Percentiles rank a stretch among this genome's conserved stretches.
phyloP scores from a whole-genome alignment of 2,329 filamentous ascomycete genomes.

The Fusarium sororula region DNA sequence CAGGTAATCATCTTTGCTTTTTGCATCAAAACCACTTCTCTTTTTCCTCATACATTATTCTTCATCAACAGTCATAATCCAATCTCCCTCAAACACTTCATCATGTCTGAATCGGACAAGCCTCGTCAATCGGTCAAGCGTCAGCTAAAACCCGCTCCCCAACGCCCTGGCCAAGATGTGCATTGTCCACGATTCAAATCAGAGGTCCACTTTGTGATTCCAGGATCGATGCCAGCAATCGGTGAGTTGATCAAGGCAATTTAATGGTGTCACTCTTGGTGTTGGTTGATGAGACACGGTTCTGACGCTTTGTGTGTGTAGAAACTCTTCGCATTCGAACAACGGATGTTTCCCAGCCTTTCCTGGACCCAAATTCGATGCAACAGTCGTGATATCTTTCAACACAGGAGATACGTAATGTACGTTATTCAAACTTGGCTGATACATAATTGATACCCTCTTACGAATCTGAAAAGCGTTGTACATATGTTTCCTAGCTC shows the following conservation, averaged over 20 bases:
- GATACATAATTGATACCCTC: background rate
- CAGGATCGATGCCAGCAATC: slow-evolving; percentile 39
- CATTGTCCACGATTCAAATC: slow-evolving; percentile 40
- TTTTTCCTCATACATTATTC: background rate
- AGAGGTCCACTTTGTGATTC: slow-evolving; percentile 44
- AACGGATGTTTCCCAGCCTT: slow-evolving; percentile 46
- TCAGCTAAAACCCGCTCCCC: slow-evolving; percentile 41
- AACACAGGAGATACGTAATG: background rate
- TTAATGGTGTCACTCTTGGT: background rate
- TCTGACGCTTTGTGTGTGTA: slow-evolving; percentile 16
- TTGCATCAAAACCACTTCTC: background rate
- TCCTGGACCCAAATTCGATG: slow-evolving; percentile 46
- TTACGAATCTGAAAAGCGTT: background rate
- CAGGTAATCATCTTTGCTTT: background rate
- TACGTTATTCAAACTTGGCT: background rate
- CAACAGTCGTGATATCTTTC: slow-evolving; percentile 17
- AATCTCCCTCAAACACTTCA: background rate
- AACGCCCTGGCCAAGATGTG: slow-evolving; percentile 28
- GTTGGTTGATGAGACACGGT: background rate
- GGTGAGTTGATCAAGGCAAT: slow-evolving; percentile 30
- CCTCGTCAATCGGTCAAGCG: slow-evolving; percentile 31
- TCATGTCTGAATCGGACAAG: slow-evolving; percentile 32
- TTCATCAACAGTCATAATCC: background rate
- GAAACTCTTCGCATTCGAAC: slow-evolving; percentile 44
- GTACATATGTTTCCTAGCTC: background rate